Base-by-base conservation (phyloP, 306 rosid genomes). In the Alnus glutinosa region DNA sequence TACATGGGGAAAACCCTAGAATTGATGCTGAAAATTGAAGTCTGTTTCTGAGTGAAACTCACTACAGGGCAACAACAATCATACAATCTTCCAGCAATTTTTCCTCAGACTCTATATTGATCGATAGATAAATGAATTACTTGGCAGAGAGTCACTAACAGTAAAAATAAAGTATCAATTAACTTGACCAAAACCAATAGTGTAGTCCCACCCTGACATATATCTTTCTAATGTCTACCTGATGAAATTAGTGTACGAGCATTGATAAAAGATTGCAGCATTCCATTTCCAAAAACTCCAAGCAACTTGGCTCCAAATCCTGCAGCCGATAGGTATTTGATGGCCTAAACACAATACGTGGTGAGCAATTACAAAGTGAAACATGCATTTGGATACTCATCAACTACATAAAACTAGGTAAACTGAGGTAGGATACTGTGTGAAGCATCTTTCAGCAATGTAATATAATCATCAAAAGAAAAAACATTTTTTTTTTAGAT, bases 281-380 rank as follows among this genome's bases (percentile, higher is more conserved):
- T 90, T 78, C 98, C 97, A 88, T 95, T 95, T 78, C 90, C 90
- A 82, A 93, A 95, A 82, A 91, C 86, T 62, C 91, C 99, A 69
- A 95, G 98, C 88, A 93, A 87, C 83, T 76, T 86, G 59, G 99
- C 99, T 42, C 98, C 99, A 90, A 95, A 95, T 78, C 98, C 98
- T 74, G 94, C 99, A 75, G 88, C 91, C 39, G 98, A 93, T 81
- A 95, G 89, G 91, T 88, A 89, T 79, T 93, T 91, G 89, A 89
- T 93, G 77, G 96, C 93, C 98, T 95, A 80, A 80, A 86, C 81
- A 86, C 73, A 77, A 81, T 50, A 85, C 79, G 79, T 82, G 42
- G 79, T 48, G 79, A 77, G 77, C 39, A 75, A 81, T 80, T 73
- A 79, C 66, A 66, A 81, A 75, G 61, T 39, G 58, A 80, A 80